These are phyloP conservation scores for Kluyveromyces lactis DNA, from an alignment of 805 yeast species.

Conservation along the genomic window DNA sequence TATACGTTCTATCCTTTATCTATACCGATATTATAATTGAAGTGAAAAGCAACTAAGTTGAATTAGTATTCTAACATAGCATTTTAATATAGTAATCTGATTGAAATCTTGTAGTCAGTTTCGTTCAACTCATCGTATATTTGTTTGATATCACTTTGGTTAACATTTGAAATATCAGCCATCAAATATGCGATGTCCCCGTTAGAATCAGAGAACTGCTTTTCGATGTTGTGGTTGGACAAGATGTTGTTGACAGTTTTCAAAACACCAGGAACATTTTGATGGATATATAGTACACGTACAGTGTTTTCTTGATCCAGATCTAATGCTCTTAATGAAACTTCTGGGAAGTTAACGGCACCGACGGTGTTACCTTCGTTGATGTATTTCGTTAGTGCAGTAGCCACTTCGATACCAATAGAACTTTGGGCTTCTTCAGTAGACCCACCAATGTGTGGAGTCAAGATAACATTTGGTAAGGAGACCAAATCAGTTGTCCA, in stretches of 20 bases:
- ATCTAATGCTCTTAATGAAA: slow-evolving; percentile 77
- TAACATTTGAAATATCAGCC: slow-evolving; percentile 92
- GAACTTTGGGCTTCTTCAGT: slow-evolving; percentile 99
- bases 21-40: no score
- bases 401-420: slow-evolving; percentile 90
- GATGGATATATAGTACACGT: slow-evolving; percentile 92
- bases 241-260: slow-evolving; percentile 94
- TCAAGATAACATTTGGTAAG: slow-evolving; percentile 79
- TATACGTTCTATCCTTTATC: no score
- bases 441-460: slow-evolving; percentile 98
- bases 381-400: slow-evolving; percentile 79
- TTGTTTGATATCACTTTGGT: slow-evolving; percentile 70
- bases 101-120: slow-evolving; percentile 84
- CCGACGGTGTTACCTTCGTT: slow-evolving; percentile 94
- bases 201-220: slow-evolving; percentile 95
- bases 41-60: no score
- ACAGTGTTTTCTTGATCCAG: slow-evolving; percentile 82
- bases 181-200: slow-evolving; percentile 95
- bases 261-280: slow-evolving; percentile 97
- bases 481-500: slow-evolving; percentile 80
- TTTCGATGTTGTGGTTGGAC: slow-evolving; percentile 91
- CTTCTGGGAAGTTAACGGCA: slow-evolving; percentile 99
- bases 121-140: slow-evolving; percentile 78
- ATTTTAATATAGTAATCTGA: slow-evolving; percentile 83
- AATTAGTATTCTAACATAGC: no score